A percentile compares a stretch with the other conserved stretches of the same genome.
phyloP scores from a whole-genome alignment of 2,329 filamentous ascomycete genomes.

The Trichoderma simmonsii region DNA sequence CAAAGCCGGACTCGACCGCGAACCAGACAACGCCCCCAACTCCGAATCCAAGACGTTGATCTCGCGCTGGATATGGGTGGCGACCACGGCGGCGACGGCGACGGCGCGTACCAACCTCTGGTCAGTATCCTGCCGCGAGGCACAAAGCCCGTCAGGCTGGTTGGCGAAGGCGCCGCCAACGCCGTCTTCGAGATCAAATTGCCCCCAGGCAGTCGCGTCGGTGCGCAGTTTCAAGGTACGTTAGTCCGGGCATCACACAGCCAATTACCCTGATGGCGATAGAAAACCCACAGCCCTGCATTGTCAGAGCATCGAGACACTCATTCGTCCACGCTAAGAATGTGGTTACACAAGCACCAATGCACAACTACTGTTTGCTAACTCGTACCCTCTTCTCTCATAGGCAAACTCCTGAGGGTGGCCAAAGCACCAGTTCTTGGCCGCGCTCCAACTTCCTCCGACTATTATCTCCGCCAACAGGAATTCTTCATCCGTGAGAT shows the following conservation, averaged over 20 bases:
- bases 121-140: constrained; percentile 35
- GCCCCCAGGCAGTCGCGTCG: constrained; percentile 26
- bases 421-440: constrained; percentile 36
- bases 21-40: neutral
- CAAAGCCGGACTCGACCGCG: neutral
- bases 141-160: constrained; percentile 38
- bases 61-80: neutral
- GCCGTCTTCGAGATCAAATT: constrained; percentile 63
- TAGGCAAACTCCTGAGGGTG: constrained; percentile 39
- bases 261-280: neutral
- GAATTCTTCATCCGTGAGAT: constrained; percentile 36
- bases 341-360: constrained; percentile 2
- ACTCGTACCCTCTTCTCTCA: constrained; percentile 15
- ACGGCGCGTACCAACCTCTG: neutral
- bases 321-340: neutral
- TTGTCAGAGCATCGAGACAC: neutral
- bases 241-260: neutral
- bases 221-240: constrained; percentile 31
- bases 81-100: neutral
- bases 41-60: neutral
- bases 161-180: constrained; percentile 74
- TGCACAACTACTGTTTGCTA: neutral
- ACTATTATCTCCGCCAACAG: constrained; percentile 39
- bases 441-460: constrained; percentile 34
- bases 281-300: neutral